Conservation (phyloP, 495 filamentous ascomycete genomes). For the Lasiosphaeria miniovina region DNA sequence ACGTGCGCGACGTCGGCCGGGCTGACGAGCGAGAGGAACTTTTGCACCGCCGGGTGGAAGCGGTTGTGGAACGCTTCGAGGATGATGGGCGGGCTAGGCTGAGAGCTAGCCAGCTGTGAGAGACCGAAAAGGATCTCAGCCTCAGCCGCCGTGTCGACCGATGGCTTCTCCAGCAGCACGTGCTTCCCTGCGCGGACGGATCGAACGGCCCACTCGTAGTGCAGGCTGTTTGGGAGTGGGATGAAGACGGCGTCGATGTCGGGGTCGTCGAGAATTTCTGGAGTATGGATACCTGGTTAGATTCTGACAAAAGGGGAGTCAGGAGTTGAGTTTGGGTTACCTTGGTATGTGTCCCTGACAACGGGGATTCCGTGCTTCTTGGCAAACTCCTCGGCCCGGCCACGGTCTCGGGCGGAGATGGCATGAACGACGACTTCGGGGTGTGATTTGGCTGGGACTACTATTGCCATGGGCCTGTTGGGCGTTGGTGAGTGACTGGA, state of each 20-base stretch:
- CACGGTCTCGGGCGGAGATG: slow-evolving; percentile 54
- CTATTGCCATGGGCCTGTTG: slow-evolving; percentile 46
- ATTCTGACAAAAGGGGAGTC: too few relatives aligned
- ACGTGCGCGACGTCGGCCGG: slow-evolving; percentile 37
- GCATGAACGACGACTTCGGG: slow-evolving; percentile 57
- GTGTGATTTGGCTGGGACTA: slow-evolving; percentile 56
- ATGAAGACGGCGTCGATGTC: slow-evolving; percentile 53
- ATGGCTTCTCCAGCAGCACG: slow-evolving; percentile 59
- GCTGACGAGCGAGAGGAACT: slow-evolving; percentile 45
- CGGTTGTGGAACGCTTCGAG: slow-evolving; percentile 59
- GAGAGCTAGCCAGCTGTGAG: slow-evolving; percentile 26
- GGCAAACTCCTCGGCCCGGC: slow-evolving; percentile 53
- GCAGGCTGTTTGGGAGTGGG: slow-evolving; percentile 49
- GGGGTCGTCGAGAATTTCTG: slow-evolving; percentile 47
- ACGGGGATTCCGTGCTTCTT: slow-evolving; percentile 55
- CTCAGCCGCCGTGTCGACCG: slow-evolving; percentile 48
- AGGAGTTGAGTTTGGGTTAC: slow-evolving; percentile 16
- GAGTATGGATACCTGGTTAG: too few relatives aligned
- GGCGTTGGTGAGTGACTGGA: background rate
- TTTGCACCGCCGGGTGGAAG: slow-evolving; percentile 55
- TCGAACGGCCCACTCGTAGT: slow-evolving; percentile 54
- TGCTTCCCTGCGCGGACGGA: slow-evolving; percentile 55
- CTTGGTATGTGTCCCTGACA: slow-evolving; percentile 49
- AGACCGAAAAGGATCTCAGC: slow-evolving; percentile 43
- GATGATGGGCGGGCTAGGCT: slow-evolving; percentile 37